Percentiles rank a stretch among this genome's conserved stretches.
These are phyloP conservation scores for Saccharomycopsis sp. DNA, from an alignment of 805 yeast genomes.

Conservation along the genomic window DNA sequence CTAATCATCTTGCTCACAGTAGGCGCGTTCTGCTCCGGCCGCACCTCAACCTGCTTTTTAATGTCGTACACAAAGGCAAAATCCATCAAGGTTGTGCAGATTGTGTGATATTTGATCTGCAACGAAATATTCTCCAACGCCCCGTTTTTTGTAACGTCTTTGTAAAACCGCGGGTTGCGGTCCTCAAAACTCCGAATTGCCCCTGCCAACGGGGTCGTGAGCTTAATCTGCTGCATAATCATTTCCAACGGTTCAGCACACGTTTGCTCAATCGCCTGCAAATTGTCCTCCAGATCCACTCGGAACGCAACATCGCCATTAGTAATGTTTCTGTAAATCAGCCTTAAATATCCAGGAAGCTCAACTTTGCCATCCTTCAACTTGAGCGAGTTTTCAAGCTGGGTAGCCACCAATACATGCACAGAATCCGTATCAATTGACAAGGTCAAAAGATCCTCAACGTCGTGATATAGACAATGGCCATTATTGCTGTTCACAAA, in stretches of 20 bases:
- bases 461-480: too few relatives aligned
- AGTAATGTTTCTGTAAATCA: too few relatives aligned
- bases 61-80: slow-evolving; percentile 16
- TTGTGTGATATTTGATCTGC: slow-evolving; percentile 12
- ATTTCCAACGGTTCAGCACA: not conserved
- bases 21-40: slow-evolving; percentile 5
- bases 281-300: too few relatives aligned
- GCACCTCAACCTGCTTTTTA: slow-evolving; percentile 5
- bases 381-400: too few relatives aligned
- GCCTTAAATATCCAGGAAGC: too few relatives aligned
- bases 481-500: too few relatives aligned
- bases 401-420: too few relatives aligned
- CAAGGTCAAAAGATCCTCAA: too few relatives aligned
- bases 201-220: slow-evolving; percentile 7
- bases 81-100: slow-evolving; percentile 8
- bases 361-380: too few relatives aligned
- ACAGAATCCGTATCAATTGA: too few relatives aligned
- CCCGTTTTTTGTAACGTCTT: not conserved
- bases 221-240: slow-evolving; percentile 7
- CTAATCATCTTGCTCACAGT: slow-evolving; percentile 3
- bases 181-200: slow-evolving; percentile 7
- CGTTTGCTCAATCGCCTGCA: too few relatives aligned
- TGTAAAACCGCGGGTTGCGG: not conserved
- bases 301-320: too few relatives aligned
- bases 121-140: not conserved